Evolutionary conservation across 2,329 filamentous ascomycete genomes (phyloP).

Genomic region (Clonostachys sp.): DNA sequence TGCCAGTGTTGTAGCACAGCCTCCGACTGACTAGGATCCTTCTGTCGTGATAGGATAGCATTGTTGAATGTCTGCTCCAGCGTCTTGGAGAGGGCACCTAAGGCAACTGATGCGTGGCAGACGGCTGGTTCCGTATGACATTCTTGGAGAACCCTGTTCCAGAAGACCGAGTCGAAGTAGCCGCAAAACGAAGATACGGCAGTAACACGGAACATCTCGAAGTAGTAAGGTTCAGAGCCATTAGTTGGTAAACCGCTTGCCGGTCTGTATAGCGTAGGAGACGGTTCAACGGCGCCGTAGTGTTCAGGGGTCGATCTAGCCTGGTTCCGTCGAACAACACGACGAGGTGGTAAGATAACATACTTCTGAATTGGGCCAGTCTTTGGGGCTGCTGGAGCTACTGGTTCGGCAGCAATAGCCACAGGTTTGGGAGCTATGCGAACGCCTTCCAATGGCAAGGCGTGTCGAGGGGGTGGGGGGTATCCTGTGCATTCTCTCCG

Average conservation of each 20-base stretch:
- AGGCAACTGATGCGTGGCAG: slow-evolving; percentile 59
- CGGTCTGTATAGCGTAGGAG: slow-evolving; percentile 33
- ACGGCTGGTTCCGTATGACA: slow-evolving; percentile 59
- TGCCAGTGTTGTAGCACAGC: slow-evolving; percentile 47
- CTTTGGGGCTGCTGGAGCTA: not conserved
- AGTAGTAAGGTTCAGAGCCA: slow-evolving; percentile 52
- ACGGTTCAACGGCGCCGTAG: slow-evolving; percentile 12
- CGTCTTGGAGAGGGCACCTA: slow-evolving; percentile 64
- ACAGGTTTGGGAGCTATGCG: slow-evolving; percentile 44
- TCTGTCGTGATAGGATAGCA: slow-evolving; percentile 13
- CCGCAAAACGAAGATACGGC: slow-evolving; percentile 61
- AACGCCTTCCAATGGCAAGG: slow-evolving; percentile 38
- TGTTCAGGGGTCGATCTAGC: not conserved
- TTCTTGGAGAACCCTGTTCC: slow-evolving; percentile 59
- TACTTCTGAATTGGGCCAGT: not conserved
- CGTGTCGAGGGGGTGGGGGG: slow-evolving; percentile 47
- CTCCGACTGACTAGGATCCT: slow-evolving; percentile 16
- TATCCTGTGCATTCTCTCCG: slow-evolving; percentile 58
- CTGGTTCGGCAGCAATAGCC: slow-evolving; percentile 9
- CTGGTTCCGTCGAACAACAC: not conserved
- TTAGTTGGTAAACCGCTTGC: slow-evolving; percentile 32
- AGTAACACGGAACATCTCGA: slow-evolving; percentile 55
- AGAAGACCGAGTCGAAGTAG: slow-evolving; percentile 63
- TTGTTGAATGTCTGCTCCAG: slow-evolving; percentile 42
- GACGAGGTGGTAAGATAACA: not conserved